A percentile compares a stretch with the other conserved stretches of the same genome.
Evolutionary conservation across 805 yeast genomes (phyloP).

Genomic region (Cyberlindnera nakhonratchasimensis): DNA sequence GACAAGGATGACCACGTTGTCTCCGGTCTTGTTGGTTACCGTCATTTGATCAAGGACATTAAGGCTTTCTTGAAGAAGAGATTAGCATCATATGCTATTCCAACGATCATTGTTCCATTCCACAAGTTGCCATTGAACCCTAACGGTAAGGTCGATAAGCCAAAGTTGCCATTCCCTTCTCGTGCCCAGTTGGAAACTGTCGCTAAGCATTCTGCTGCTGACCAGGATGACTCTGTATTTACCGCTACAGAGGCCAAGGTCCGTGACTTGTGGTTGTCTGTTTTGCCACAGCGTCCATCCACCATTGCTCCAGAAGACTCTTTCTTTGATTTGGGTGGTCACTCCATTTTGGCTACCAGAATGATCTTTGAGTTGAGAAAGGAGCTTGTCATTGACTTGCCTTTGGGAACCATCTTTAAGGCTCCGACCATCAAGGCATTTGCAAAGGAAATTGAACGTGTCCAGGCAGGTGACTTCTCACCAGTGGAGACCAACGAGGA

Average conservation of each 20-base stretch:
- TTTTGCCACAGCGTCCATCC: slow-evolving; percentile 83
- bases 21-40: slow-evolving; percentile 70
- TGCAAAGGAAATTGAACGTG: slow-evolving; percentile 65
- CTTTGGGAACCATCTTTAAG: slow-evolving; percentile 86
- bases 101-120: slow-evolving; percentile 86
- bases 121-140: slow-evolving; percentile 89
- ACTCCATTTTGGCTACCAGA: slow-evolving; percentile 92
- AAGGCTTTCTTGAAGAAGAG: slow-evolving; percentile 81
- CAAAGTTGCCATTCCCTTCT: slow-evolving; percentile 93
- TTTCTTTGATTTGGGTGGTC: slow-evolving; percentile 97
- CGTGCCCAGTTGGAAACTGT: slow-evolving; percentile 79
- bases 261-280: slow-evolving; percentile 79
- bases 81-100: slow-evolving; percentile 90
- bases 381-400: slow-evolving; percentile 72
- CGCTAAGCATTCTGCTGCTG: slow-evolving; percentile 44
- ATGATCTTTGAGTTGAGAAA: slow-evolving; percentile 92
- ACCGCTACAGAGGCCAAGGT: slow-evolving; percentile 63
- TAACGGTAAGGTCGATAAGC: slow-evolving; percentile 97
- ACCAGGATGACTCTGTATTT: slow-evolving; percentile 50
- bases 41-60: slow-evolving; percentile 75
- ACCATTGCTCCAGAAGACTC: slow-evolving; percentile 75
- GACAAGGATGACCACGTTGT: slow-evolving; percentile 61
- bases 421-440: slow-evolving; percentile 81
- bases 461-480: slow-evolving; percentile 48
- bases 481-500: slow-evolving; percentile 37